A percentile compares a stretch with the other conserved stretches of the same genome.
phyloP scores from a whole-genome alignment of 23 red algal species.

The Gracilaria vermiculophylla region DNA sequence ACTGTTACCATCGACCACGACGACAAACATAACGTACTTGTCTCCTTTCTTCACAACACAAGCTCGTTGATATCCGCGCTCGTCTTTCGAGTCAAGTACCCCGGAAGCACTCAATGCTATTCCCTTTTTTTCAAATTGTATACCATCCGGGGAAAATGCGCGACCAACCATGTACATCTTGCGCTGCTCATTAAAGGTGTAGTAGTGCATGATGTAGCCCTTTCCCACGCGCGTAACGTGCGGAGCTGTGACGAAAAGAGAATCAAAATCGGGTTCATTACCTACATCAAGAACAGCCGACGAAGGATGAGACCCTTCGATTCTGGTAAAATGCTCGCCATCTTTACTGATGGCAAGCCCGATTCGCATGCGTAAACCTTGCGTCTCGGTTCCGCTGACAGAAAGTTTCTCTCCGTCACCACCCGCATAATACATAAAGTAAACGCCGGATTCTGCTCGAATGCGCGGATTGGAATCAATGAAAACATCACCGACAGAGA shows the following conservation, averaged over 20 bases:
- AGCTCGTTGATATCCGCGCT: background rate
- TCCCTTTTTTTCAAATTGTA: constrained; percentile 31
- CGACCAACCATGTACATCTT: constrained; percentile 40
- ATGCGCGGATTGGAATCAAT: constrained; percentile 28
- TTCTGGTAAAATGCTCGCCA: constrained; percentile 72
- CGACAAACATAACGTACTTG: constrained; percentile 33
- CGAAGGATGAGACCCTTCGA: constrained; percentile 65
- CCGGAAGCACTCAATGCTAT: background rate
- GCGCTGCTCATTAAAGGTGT: constrained; percentile 14
- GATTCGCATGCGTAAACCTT: constrained; percentile 44
- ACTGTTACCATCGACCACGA: background rate
- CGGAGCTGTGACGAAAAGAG: constrained; percentile 33
- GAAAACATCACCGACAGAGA: constrained; percentile 48
- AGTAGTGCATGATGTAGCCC: constrained; percentile 75
- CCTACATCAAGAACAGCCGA: constrained; percentile 70
- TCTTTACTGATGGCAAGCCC: constrained; percentile 86
- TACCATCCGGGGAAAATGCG: constrained; percentile 49
- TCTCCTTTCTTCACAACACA: constrained; percentile 15
- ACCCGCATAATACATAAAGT: constrained; percentile 78
- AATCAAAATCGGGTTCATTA: constrained; percentile 44
- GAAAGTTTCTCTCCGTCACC: constrained; percentile 34
- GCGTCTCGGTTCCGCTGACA: constrained; percentile 19
- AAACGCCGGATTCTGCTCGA: constrained; percentile 66
- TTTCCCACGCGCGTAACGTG: constrained; percentile 19
- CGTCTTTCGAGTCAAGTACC: background rate